Evolutionary conservation across 768 basidiomycete species (phyloP).

Genomic region (Flagelloscypha sp.): DNA sequence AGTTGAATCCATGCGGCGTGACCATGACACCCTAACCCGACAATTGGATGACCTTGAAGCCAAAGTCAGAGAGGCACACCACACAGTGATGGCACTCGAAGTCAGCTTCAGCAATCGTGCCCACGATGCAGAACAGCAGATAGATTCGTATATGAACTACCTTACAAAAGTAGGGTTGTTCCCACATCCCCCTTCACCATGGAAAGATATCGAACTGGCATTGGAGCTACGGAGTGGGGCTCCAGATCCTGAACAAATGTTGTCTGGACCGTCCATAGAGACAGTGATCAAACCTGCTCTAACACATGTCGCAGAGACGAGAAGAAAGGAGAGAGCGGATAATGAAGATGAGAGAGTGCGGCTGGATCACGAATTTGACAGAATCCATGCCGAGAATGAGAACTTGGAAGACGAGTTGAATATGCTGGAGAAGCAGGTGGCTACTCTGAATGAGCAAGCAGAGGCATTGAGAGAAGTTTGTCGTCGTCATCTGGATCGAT

Average conservation of each 20-base stretch:
- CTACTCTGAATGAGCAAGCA: slow-evolving; percentile 62
- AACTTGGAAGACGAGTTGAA: slow-evolving; percentile 71
- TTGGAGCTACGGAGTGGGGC: slow-evolving; percentile 76
- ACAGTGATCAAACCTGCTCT: slow-evolving; percentile 73
- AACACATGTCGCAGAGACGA: slow-evolving; percentile 60
- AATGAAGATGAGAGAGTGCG: slow-evolving; percentile 74
- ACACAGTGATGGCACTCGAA: slow-evolving; percentile 70
- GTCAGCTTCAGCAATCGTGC: slow-evolving; percentile 74
- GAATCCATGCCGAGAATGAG: slow-evolving; percentile 68
- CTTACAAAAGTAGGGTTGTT: slow-evolving; percentile 71
- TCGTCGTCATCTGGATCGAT: slow-evolving; percentile 7
- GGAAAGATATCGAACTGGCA: slow-evolving; percentile 66
- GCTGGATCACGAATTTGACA: slow-evolving; percentile 78
- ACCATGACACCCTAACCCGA: slow-evolving; percentile 70
- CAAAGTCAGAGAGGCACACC: slow-evolving; percentile 68
- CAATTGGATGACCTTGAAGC: slow-evolving; percentile 70
- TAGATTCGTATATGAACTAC: slow-evolving; percentile 71
- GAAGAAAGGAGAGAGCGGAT: slow-evolving; percentile 57
- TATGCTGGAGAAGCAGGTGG: slow-evolving; percentile 68
- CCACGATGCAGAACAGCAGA: slow-evolving; percentile 72
- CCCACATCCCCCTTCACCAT: slow-evolving; percentile 63
- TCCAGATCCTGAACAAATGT: slow-evolving; percentile 59
- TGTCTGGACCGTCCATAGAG: slow-evolving; percentile 62
- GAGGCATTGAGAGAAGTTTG: slow-evolving; percentile 75
- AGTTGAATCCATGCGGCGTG: slow-evolving; percentile 83